These are phyloP conservation scores for Talaromyces sp. DNA, from an alignment of 2,329 filamentous ascomycete species.

Conservation along the genomic window DNA sequence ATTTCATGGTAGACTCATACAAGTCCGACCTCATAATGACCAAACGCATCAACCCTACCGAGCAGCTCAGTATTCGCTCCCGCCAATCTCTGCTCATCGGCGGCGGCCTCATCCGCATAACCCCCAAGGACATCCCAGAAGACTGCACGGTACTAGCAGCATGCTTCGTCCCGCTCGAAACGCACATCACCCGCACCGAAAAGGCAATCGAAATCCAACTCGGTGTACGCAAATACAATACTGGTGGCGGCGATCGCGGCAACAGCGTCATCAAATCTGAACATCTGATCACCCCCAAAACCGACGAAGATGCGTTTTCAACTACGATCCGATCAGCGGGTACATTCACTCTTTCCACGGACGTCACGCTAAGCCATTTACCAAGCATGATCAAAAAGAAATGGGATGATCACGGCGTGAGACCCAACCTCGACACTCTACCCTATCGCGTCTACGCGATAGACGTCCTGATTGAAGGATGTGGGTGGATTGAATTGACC, in stretches of 20 bases:
- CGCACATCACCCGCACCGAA: constrained; percentile 72
- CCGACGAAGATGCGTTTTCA: constrained; percentile 26
- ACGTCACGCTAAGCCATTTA: constrained; percentile 76
- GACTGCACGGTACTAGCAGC: constrained; percentile 71
- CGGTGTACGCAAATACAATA: constrained; percentile 54
- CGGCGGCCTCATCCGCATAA: constrained; percentile 83
- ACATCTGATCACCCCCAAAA: constrained; percentile 41
- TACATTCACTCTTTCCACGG: constrained; percentile 68
- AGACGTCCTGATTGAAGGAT: constrained; percentile 86
- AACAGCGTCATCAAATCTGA: constrained; percentile 61
- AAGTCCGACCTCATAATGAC: constrained; percentile 73
- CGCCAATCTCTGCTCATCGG: constrained; percentile 79
- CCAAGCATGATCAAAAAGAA: constrained; percentile 67
- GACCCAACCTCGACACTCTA: constrained; percentile 42
- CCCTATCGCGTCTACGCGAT: constrained; percentile 76
- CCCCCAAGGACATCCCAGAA: constrained; percentile 54
- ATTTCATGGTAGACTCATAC: constrained; percentile 64
- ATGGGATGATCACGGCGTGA: constrained; percentile 60
- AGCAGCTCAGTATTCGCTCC: constrained; percentile 66
- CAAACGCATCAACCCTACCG: constrained; percentile 64
- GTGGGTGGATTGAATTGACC: constrained; percentile 87
- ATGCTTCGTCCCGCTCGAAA: constrained; percentile 73
- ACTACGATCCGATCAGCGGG: constrained; percentile 64
- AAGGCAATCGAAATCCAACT: constrained; percentile 74
- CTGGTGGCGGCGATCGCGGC: constrained; percentile 40